A percentile compares a stretch with the other conserved stretches of the same genome.
phyloP scores from a whole-genome alignment of 192 early-diverging fungal species.

The Rhizophlyctis rosea region DNA sequence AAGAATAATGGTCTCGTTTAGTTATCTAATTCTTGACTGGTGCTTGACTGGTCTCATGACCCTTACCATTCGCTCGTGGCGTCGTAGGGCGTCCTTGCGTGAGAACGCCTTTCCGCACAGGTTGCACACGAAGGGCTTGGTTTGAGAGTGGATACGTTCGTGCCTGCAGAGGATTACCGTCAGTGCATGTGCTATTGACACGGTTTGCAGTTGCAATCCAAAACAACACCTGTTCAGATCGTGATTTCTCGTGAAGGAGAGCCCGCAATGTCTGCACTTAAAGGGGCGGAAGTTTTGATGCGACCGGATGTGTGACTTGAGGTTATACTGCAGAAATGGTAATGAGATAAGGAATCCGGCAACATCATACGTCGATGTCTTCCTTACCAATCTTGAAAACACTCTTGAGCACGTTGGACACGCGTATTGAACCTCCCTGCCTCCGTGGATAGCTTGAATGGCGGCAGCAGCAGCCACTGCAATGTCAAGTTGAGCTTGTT shows the following conservation, averaged over 20 bases:
- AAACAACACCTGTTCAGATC: conserved; percentile 33
- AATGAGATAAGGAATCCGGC: neutral
- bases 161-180: conserved; percentile 19
- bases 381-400: conserved; percentile 15
- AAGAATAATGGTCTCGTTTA: too few relatives aligned
- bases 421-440: conserved; percentile 17
- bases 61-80: conserved; percentile 44
- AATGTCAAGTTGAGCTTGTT: conserved; percentile 20
- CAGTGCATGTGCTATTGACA: too few relatives aligned
- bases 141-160: conserved; percentile 20
- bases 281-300: conserved; percentile 39
- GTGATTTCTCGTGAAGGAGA: conserved; percentile 36
- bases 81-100: conserved; percentile 33
- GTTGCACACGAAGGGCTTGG: conserved; percentile 20
- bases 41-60: too few relatives aligned
- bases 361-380: neutral
- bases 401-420: conserved; percentile 27
- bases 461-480: conserved; percentile 18
- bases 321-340: conserved; percentile 27
- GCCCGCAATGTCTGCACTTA: conserved; percentile 28
- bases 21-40: too few relatives aligned
- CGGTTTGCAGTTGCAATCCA: neutral
- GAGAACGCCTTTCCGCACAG: conserved; percentile 22
- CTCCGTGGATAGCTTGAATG: neutral
- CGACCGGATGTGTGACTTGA: conserved; percentile 43